Percentiles rank a stretch among this genome's conserved stretches.
phyloP scores from a whole-genome alignment of 805 yeast species.

The Pichia nakasei region DNA sequence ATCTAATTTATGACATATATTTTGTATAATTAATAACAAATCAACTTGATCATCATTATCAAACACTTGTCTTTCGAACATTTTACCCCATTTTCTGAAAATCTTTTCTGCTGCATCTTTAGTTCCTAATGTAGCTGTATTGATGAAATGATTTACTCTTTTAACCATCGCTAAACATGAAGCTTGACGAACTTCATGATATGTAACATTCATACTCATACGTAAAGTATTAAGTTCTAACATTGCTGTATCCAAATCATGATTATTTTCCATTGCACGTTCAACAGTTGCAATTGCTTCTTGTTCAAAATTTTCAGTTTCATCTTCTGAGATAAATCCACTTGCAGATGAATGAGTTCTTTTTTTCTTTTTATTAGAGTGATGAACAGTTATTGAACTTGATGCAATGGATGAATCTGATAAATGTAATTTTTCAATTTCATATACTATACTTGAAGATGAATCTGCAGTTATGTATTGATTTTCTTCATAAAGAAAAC shows the following conservation, averaged over 20 bases:
- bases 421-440: slow-evolving; percentile 35
- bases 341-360: slow-evolving; percentile 30
- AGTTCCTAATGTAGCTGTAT: slow-evolving; percentile 67
- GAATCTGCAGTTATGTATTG: slow-evolving; percentile 37
- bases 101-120: slow-evolving; percentile 72
- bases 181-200: slow-evolving; percentile 84
- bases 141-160: slow-evolving; percentile 63
- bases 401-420: slow-evolving; percentile 50
- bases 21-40: slow-evolving; percentile 45
- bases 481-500: slow-evolving; percentile 41
- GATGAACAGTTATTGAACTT: slow-evolving; percentile 28
- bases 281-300: slow-evolving; percentile 94
- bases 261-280: slow-evolving; percentile 87
- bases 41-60: slow-evolving; percentile 72
- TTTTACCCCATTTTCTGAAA: slow-evolving; percentile 70
- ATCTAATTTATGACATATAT: slow-evolving; percentile 34
- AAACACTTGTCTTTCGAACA: slow-evolving; percentile 80
- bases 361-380: slow-evolving; percentile 28
- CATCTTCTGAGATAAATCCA: slow-evolving; percentile 31
- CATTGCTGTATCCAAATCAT: slow-evolving; percentile 86
- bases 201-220: slow-evolving; percentile 95
- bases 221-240: slow-evolving; percentile 88
- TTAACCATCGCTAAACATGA: slow-evolving; percentile 64
- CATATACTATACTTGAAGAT: slow-evolving; percentile 33
- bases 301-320: slow-evolving; percentile 60